Percentiles rank a stretch among this genome's conserved stretches.
These are phyloP conservation scores for Neurospora sp. DNA, from an alignment of 2,329 filamentous ascomycete species.

Conservation along the genomic window DNA sequence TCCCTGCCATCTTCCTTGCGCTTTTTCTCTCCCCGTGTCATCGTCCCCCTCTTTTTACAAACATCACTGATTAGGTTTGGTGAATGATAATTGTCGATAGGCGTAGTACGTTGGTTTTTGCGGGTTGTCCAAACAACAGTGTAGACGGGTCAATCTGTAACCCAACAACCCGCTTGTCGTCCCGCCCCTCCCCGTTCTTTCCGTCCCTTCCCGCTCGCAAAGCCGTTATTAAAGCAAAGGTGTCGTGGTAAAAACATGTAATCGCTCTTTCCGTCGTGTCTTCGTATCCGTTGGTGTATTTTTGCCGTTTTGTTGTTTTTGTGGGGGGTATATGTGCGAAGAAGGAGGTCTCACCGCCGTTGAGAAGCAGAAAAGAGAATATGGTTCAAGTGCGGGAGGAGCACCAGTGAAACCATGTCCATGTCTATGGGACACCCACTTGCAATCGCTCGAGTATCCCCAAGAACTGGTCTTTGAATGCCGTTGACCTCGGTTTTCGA, in stretches of 20 bases:
- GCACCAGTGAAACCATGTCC: neutral
- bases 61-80: neutral
- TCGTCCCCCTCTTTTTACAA: neutral
- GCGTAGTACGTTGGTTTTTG: neutral
- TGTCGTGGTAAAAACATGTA: neutral
- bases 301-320: neutral
- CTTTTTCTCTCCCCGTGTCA: neutral
- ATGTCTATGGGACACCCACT: neutral
- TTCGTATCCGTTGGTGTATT: neutral
- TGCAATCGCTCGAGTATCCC: neutral
- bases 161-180: neutral
- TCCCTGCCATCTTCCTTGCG: neutral
- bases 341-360: neutral
- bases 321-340: neutral
- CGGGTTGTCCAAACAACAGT: neutral
- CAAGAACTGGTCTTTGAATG: neutral
- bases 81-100: neutral
- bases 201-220: neutral
- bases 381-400: neutral
- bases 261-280: neutral
- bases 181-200: neutral
- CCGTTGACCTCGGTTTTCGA: neutral
- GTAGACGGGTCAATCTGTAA: neutral
- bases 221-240: neutral
- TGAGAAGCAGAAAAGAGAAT: neutral